Conservation (phyloP, 2,329 filamentous ascomycete species). For the Colletotrichum sp. region DNA sequence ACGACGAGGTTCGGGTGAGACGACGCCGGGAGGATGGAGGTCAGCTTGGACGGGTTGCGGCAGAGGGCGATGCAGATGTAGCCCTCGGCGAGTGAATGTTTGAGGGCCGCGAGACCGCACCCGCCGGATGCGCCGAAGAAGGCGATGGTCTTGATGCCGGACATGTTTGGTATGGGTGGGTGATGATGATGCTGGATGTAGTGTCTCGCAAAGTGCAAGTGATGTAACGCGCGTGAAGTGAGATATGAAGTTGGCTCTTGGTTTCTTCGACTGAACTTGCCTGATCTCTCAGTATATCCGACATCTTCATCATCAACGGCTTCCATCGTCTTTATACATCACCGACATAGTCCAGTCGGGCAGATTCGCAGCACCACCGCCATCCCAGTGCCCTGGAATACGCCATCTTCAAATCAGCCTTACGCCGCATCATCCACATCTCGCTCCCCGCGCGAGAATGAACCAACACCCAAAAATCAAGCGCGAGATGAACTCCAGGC, state of each 20-base stretch:
- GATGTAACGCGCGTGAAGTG: not conserved
- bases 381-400: not conserved
- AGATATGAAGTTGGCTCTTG: not conserved
- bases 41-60: conserved; percentile 45
- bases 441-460: not conserved
- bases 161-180: not conserved
- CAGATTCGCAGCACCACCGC: not conserved
- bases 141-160: conserved; percentile 29
- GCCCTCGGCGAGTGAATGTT: conserved; percentile 37
- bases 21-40: conserved; percentile 30
- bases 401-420: not conserved
- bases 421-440: not conserved
- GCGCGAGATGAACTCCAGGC: not conserved
- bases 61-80: conserved; percentile 44
- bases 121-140: conserved; percentile 50
- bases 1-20: conserved; percentile 38
- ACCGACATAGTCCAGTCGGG: not conserved
- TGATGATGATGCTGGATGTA: not conserved
- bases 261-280: not conserved
- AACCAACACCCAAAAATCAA: not conserved
- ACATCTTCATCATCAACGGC: not conserved
- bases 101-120: conserved; percentile 42
- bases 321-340: not conserved
- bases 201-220: not conserved
- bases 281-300: not conserved